A percentile compares a stretch with the other conserved stretches of the same genome.
Conservation (phyloP, 495 filamentous ascomycete species). For the Hyphodiscus hymeniophilus region DNA sequence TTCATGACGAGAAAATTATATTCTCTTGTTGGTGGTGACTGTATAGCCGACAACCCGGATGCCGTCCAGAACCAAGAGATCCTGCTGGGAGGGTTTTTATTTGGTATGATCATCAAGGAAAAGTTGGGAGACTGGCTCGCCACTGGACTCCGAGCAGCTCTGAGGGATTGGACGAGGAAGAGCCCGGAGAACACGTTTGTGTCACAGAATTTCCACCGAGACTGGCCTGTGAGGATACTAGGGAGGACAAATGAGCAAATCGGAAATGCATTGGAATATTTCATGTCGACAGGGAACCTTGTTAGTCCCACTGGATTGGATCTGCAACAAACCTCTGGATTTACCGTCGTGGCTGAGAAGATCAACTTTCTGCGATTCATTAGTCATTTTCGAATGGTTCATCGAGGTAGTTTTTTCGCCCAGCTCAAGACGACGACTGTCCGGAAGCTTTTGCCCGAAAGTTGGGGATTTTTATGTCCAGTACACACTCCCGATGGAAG, state of each 20-base stretch:
- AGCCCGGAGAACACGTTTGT: conserved; percentile 57
- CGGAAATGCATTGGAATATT: conserved; percentile 81
- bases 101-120: conserved; percentile 93
- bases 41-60: conserved; percentile 89
- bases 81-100: conserved; percentile 84
- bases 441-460: conserved; percentile 88
- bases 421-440: conserved; percentile 96
- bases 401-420: conserved; percentile 97
- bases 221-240: conserved; percentile 71
- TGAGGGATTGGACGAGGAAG: conserved; percentile 64
- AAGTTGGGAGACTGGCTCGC: conserved; percentile 80
- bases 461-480: conserved; percentile 95
- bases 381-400: conserved; percentile 98
- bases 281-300: conserved; percentile 91
- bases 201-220: conserved; percentile 61
- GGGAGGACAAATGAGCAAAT: conserved; percentile 79
- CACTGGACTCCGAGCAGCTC: conserved; percentile 45
- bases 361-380: conserved; percentile 99
- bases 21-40: conserved; percentile 83
- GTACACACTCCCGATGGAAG: conserved; percentile 96
- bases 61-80: conserved; percentile 92
- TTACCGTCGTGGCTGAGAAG: conserved; percentile 95
- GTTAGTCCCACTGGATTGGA: conserved; percentile 85
- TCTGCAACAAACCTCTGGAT: conserved; percentile 88
- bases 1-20: conserved; percentile 98